Conservation (phyloP, 2,329 filamentous ascomycete genomes). For the Cryphonectria japonica region DNA sequence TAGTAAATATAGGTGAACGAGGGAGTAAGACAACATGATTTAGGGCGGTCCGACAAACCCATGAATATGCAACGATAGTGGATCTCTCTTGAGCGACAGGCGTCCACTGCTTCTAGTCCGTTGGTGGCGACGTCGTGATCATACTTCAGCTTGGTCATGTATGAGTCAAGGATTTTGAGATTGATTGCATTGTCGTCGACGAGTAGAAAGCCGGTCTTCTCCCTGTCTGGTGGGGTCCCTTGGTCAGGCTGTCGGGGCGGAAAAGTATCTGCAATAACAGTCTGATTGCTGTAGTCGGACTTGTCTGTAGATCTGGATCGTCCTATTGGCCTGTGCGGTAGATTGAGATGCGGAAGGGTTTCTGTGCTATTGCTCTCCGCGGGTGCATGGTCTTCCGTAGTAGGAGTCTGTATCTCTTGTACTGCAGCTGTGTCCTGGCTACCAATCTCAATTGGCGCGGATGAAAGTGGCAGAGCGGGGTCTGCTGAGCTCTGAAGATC, state of each 20-base stretch:
- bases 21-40: not conserved
- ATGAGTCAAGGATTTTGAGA: slow-evolving; percentile 42
- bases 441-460: not conserved
- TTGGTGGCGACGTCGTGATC: slow-evolving; percentile 48
- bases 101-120: slow-evolving; percentile 52
- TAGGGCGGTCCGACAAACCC: slow-evolving; percentile 36
- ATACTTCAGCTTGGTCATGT: slow-evolving; percentile 43
- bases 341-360: too few relatives aligned
- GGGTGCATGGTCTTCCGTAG: not conserved
- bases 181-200: slow-evolving; percentile 51
- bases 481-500: not conserved
- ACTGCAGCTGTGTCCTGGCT: not conserved
- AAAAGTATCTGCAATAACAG: not conserved
- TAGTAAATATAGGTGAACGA: not conserved
- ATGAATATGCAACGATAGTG: slow-evolving; percentile 52
- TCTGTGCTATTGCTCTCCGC: not conserved
- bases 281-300: not conserved
- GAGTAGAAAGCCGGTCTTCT: slow-evolving; percentile 32
- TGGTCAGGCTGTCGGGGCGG: not conserved
- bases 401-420: not conserved
- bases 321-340: not conserved
- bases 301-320: not conserved
- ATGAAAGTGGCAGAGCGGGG: too few relatives aligned
- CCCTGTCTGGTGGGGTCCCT: not conserved
- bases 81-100: slow-evolving; percentile 40